Conservation (phyloP, 345 rosid genomes). For the Physaria fendleri region DNA sequence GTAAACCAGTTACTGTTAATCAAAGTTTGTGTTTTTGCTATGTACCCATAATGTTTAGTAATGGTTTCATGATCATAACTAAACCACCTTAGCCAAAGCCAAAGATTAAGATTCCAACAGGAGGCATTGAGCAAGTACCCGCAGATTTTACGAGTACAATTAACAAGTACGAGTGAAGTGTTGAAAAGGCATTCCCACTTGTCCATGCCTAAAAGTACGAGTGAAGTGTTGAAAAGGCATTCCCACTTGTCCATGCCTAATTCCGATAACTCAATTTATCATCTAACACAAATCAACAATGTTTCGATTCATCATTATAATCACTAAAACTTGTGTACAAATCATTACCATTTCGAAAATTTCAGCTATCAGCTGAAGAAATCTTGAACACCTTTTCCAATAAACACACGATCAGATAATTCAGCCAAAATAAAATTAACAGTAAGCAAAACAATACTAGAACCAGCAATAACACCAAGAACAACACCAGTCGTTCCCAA, state of each 20-base stretch:
- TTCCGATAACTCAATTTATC: background rate
- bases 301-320: background rate
- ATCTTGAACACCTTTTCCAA: slow-evolving; percentile 83
- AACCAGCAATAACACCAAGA: slow-evolving; percentile 88
- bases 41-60: slow-evolving; percentile 3
- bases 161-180: no score
- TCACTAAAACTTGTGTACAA: background rate
- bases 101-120: no score
- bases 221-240: no score
- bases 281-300: slow-evolving; percentile 3
- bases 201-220: no score
- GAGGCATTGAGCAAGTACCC: no score
- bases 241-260: no score
- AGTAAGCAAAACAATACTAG: slow-evolving; percentile 80
- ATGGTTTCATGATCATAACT: slow-evolving; percentile 39
- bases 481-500: slow-evolving; percentile 84
- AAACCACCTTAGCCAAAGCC: slow-evolving; percentile 60
- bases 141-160: no score
- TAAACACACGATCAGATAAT: slow-evolving; percentile 72
- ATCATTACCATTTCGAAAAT: background rate
- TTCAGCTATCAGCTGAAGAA: slow-evolving; percentile 41
- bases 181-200: no score
- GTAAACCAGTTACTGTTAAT: background rate
- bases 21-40: background rate
- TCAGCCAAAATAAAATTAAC: slow-evolving; percentile 87